Evolutionary conservation across 768 basidiomycete species (phyloP).

Genomic region (Xerocomus potaroensis): DNA sequence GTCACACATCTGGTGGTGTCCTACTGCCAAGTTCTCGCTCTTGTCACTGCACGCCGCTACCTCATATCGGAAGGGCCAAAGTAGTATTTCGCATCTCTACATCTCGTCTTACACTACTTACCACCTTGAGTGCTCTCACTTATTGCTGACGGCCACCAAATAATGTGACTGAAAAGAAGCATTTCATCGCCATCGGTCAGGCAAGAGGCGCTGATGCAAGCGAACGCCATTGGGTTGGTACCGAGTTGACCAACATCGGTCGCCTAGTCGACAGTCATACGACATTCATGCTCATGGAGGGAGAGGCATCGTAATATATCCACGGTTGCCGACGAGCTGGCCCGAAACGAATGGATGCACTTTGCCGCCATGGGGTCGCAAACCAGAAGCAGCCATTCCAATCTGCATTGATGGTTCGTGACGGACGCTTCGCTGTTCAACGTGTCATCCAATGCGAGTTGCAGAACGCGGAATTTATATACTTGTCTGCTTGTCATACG

Average conservation of each 20-base stretch:
- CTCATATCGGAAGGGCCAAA: background rate
- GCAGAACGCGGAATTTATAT: conserved; percentile 6
- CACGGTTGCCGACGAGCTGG: background rate
- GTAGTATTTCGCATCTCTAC: background rate
- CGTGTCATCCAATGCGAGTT: conserved; percentile 4
- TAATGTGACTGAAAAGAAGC: background rate
- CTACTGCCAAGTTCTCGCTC: no score
- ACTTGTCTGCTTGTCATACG: conserved; percentile 3
- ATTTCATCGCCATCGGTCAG: background rate
- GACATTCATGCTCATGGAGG: background rate
- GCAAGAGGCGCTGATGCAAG: background rate
- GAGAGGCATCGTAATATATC: background rate
- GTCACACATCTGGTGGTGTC: no score
- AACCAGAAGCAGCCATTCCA: background rate
- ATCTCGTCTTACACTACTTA: background rate
- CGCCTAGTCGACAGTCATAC: background rate
- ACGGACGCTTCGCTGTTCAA: conserved; percentile 3
- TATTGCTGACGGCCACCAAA: background rate
- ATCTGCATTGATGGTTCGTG: background rate
- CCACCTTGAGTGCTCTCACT: background rate
- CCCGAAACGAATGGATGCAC: background rate
- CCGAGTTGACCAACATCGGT: background rate
- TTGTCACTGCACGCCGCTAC: no score
- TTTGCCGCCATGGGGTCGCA: background rate
- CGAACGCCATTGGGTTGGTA: background rate